phyloP scores from a whole-genome alignment of 805 yeast genomes.

The Kregervanrija delftensis region DNA sequence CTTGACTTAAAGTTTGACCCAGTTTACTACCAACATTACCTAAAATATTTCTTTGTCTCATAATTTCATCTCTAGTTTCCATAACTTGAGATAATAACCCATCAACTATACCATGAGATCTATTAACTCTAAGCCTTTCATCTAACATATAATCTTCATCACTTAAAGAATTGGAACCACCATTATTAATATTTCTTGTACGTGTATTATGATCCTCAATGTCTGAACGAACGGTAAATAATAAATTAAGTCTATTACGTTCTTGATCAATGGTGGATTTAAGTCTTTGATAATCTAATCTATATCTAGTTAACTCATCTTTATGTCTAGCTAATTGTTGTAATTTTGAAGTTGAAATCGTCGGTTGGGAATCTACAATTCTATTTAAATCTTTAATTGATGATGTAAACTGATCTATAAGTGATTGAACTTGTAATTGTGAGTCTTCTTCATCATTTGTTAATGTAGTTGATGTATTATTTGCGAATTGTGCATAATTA shows the following conservation, averaged over 20 bases:
- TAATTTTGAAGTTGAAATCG: conserved; percentile 61
- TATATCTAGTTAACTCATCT: conserved; percentile 68
- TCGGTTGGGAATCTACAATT: conserved; percentile 41
- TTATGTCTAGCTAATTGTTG: conserved; percentile 81
- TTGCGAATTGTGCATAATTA: conserved; percentile 47
- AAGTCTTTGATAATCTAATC: conserved; percentile 54
- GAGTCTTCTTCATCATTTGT: conserved; percentile 38
- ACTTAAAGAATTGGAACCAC: conserved; percentile 10
- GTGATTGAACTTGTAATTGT: conserved; percentile 42
- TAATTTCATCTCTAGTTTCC: conserved; percentile 81
- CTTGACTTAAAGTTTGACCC: conserved; percentile 50
- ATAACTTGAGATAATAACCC: conserved; percentile 75
- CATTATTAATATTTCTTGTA: conserved; percentile 14
- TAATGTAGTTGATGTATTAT: conserved; percentile 41
- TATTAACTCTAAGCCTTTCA: conserved; percentile 68
- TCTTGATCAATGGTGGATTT: conserved; percentile 43
- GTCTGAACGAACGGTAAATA: conserved; percentile 73
- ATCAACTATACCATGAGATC: conserved; percentile 72
- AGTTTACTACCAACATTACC: conserved; percentile 58
- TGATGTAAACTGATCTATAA: conserved; percentile 46
- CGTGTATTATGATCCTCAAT: conserved; percentile 57
- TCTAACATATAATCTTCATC: conserved; percentile 53
- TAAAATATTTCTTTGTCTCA: conserved; percentile 61
- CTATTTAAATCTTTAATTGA: conserved; percentile 43
- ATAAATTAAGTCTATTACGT: conserved; percentile 65